A percentile compares a stretch with the other conserved stretches of the same genome.
phyloP scores from a whole-genome alignment of 495 filamentous ascomycete genomes.

The Rostrohypoxylon terebratum region DNA sequence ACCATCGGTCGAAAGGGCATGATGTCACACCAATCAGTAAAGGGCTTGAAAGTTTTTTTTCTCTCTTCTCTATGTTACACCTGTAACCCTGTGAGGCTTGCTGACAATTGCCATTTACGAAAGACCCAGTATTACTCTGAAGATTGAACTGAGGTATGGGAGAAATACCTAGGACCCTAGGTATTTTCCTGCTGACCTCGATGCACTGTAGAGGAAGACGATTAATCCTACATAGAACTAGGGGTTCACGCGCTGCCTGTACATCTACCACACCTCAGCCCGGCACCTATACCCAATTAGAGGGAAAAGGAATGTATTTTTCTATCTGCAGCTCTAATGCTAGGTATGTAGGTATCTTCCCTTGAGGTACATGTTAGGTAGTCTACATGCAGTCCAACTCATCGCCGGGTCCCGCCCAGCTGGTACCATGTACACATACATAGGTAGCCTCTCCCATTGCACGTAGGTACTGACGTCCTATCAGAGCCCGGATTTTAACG shows the following conservation, averaged over 20 bases:
- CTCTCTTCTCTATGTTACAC: neutral
- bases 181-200: slow-evolving; percentile 21
- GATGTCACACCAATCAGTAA: slow-evolving; percentile 35
- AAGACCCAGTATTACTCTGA: neutral
- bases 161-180: no score
- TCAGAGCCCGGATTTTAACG: slow-evolving; percentile 8
- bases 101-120: slow-evolving; percentile 35
- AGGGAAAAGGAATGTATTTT: slow-evolving; percentile 24
- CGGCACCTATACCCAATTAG: slow-evolving; percentile 22
- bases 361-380: neutral
- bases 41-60: slow-evolving; percentile 7
- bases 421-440: slow-evolving; percentile 13
- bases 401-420: slow-evolving; percentile 13
- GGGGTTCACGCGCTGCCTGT: slow-evolving; percentile 21
- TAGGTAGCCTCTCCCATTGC: neutral
- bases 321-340: slow-evolving; percentile 31
- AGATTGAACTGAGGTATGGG: slow-evolving; percentile 5
- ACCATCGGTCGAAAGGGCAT: slow-evolving; percentile 39
- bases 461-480: neutral
- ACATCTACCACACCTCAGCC: slow-evolving; percentile 30
- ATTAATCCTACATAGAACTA: slow-evolving; percentile 1
- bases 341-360: slow-evolving; percentile 19
- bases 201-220: slow-evolving; percentile 22
- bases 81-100: neutral
- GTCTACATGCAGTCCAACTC: neutral